A percentile compares a stretch with the other conserved stretches of the same genome.
These are phyloP conservation scores for Petunia hybrid DNA, from an alignment of 305 asterid species.

Conservation along the genomic window DNA sequence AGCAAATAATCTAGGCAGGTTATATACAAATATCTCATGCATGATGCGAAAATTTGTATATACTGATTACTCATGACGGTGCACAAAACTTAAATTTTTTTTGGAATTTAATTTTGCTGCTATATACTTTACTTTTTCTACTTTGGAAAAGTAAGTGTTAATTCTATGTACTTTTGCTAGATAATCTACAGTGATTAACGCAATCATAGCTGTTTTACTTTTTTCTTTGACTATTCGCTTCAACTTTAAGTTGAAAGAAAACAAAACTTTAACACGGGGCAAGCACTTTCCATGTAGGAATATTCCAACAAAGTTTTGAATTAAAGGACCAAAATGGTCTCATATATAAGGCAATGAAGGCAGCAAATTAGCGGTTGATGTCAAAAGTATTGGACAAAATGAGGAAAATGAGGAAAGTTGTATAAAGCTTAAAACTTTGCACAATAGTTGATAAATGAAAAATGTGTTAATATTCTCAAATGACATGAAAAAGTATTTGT, in stretches of 20 bases:
- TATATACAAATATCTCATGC: no score
- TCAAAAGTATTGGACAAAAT: neutral
- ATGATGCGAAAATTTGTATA: no score
- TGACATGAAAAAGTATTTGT: neutral
- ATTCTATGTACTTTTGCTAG: neutral
- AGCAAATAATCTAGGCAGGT: no score
- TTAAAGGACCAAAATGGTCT: neutral
- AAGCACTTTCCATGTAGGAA: neutral
- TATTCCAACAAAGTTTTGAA: neutral
- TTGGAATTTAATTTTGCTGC: neutral
- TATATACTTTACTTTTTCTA: neutral
- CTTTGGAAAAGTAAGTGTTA: neutral
- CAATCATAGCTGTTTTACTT: neutral
- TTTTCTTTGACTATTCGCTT: neutral
- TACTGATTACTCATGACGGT: no score
- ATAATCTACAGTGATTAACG: neutral
- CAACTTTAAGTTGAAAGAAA: neutral
- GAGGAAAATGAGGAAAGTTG: neutral
- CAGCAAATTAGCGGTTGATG: neutral
- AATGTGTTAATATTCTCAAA: neutral
- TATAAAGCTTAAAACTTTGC: neutral
- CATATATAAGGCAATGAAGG: neutral
- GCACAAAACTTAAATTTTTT: no score
- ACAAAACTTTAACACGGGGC: no score
- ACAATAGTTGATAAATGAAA: no score